These are phyloP conservation scores for Heliamphora pulchella DNA, from an alignment of 179 eudicot genomes.

Conservation along the genomic window DNA sequence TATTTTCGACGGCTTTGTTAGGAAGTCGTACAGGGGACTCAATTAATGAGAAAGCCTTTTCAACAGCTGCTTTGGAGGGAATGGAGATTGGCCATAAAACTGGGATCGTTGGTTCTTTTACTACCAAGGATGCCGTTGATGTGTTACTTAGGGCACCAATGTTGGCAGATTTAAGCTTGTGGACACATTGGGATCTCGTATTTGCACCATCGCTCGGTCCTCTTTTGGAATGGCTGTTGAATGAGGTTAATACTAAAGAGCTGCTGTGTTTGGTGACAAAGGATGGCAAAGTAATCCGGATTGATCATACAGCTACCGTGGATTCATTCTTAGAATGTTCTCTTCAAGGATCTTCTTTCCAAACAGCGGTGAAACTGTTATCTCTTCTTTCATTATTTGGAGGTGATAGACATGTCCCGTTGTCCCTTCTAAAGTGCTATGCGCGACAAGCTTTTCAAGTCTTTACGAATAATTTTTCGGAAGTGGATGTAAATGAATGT, in stretches of 20 bases:
- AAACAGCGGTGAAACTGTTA: slow-evolving; percentile 62
- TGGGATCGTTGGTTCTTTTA: slow-evolving; percentile 30
- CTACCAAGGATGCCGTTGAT: slow-evolving; percentile 58
- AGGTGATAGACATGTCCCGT: slow-evolving; percentile 58
- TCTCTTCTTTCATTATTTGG: slow-evolving; percentile 69
- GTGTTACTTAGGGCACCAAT: slow-evolving; percentile 68
- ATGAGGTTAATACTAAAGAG: slow-evolving; percentile 54
- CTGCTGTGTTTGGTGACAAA: slow-evolving; percentile 62
- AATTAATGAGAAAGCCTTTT: slow-evolving; percentile 20
- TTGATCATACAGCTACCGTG: slow-evolving; percentile 61
- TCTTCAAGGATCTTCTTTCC: slow-evolving; percentile 64
- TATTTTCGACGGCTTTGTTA: slow-evolving; percentile 66
- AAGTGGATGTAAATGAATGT: slow-evolving; percentile 18
- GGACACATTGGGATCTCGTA: slow-evolving; percentile 81
- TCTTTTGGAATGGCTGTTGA: slow-evolving; percentile 63
- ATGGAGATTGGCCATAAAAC: slow-evolving; percentile 19
- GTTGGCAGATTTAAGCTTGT: slow-evolving; percentile 56
- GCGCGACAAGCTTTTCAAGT: slow-evolving; percentile 71
- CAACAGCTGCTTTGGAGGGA: slow-evolving; percentile 20
- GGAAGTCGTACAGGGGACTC: slow-evolving; percentile 28
- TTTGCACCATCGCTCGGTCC: slow-evolving; percentile 90
- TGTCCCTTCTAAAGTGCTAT: slow-evolving; percentile 66
- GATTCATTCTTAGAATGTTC: slow-evolving; percentile 64
- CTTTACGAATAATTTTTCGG: slow-evolving; percentile 34
- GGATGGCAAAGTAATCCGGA: slow-evolving; percentile 61